phyloP scores from a whole-genome alignment of 495 filamentous ascomycete genomes.

The Aspergillus affinis region DNA sequence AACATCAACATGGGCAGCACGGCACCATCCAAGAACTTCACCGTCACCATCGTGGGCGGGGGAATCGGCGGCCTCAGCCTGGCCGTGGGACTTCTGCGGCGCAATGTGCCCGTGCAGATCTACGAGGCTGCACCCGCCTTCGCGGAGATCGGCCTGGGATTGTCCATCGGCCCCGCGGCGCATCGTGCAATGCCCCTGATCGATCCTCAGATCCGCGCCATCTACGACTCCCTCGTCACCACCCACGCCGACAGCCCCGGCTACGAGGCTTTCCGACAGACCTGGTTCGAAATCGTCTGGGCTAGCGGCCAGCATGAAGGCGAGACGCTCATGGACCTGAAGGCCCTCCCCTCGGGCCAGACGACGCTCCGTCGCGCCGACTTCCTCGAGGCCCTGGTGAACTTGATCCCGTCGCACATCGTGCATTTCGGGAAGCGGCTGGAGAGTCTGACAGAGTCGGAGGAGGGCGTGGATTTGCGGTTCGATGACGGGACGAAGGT shows the following conservation, averaged over 20 bases:
- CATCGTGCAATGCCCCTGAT: conserved; percentile 53
- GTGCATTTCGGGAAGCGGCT: conserved; percentile 37
- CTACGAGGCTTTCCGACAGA: conserved; percentile 10
- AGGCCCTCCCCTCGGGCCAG: conserved; percentile 33
- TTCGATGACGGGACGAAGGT: conserved; percentile 38
- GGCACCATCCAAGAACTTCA: conserved; percentile 18
- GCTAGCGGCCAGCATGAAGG: conserved; percentile 23
- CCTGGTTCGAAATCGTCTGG: neutral
- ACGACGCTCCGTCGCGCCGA: conserved; percentile 51
- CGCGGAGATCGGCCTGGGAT: conserved; percentile 58
- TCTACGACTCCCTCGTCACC: conserved; percentile 35
- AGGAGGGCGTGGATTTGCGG: conserved; percentile 17
- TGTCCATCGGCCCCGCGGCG: conserved; percentile 59
- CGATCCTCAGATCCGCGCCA: conserved; percentile 38
- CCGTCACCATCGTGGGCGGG: conserved; percentile 58
- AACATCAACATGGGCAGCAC: neutral
- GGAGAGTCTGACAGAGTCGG: conserved; percentile 18
- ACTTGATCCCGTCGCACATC: conserved; percentile 47
- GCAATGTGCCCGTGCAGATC: conserved; percentile 46
- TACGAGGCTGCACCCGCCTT: conserved; percentile 56
- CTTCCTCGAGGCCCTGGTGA: conserved; percentile 60
- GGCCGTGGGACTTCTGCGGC: conserved; percentile 53
- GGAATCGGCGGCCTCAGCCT: conserved; percentile 61
- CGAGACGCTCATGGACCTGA: conserved; percentile 29
- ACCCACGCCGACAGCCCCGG: conserved; percentile 28